These are phyloP conservation scores for Beta vulgaris DNA, from an alignment of 148 eudicot genomes.

Conservation along the genomic window DNA sequence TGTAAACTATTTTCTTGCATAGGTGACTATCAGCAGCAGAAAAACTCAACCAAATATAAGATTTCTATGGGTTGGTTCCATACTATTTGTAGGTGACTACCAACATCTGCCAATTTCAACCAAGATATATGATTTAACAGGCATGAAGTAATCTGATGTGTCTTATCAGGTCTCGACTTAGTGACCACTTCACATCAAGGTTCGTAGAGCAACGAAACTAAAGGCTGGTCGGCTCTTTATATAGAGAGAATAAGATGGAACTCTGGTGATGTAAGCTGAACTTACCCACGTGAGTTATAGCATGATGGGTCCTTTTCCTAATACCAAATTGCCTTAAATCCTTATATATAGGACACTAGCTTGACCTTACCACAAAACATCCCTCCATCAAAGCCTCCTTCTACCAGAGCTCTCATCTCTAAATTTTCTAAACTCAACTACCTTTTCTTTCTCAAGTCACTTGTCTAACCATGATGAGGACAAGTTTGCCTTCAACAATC, in stretches of 20 bases:
- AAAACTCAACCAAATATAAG: neutral
- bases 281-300: constrained; percentile 19
- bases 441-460: neutral
- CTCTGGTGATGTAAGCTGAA: neutral
- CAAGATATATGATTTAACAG: neutral
- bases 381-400: neutral
- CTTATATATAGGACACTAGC: constrained; percentile 15
- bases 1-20: neutral
- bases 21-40: constrained; percentile 2
- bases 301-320: constrained; percentile 6
- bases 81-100: neutral
- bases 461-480: constrained; percentile 17
- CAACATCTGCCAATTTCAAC: constrained; percentile 2
- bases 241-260: neutral
- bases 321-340: neutral
- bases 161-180: neutral
- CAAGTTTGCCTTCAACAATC: constrained; percentile 22
- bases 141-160: constrained; percentile 7
- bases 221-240: neutral
- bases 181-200: neutral
- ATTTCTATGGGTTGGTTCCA: too few species aligned
- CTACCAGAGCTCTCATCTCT: neutral
- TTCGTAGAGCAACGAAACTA: neutral
- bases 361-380: neutral
- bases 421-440: neutral